phyloP scores from a whole-genome alignment of 345 rosid genomes.

The Acer yangbiense region DNA sequence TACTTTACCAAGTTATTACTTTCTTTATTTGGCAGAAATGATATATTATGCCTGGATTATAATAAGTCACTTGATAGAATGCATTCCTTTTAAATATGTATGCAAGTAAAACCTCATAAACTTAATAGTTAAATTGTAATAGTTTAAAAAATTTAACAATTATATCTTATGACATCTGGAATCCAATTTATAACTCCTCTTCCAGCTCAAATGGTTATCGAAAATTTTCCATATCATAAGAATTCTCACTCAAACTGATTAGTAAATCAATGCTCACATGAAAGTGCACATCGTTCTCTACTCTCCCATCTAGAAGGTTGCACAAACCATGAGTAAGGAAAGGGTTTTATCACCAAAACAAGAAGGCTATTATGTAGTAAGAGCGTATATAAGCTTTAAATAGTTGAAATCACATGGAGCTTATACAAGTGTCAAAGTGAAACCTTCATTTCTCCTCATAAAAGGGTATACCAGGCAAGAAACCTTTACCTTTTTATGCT shows the following conservation, averaged over 20 bases:
- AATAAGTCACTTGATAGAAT: background rate
- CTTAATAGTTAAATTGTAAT: too few relatives aligned
- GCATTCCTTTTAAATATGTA: background rate
- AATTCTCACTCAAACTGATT: background rate
- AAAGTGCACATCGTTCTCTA: background rate
- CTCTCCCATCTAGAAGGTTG: background rate
- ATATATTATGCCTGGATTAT: background rate
- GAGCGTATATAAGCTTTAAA: background rate
- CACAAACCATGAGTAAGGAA: background rate
- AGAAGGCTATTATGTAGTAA: constrained; percentile 36
- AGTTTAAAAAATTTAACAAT: background rate
- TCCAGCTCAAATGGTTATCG: background rate
- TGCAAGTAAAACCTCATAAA: background rate
- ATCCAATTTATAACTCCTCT: background rate
- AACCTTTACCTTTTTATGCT: too few relatives aligned
- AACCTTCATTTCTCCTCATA: background rate
- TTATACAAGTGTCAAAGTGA: background rate
- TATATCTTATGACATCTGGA: background rate
- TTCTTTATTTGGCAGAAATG: background rate
- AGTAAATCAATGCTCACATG: background rate
- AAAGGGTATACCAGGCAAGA: background rate
- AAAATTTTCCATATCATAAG: background rate
- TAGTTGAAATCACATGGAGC: background rate
- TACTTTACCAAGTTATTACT: background rate
- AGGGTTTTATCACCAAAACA: background rate